Evolutionary conservation across 352 stramenopile species (phyloP).

Genomic region (Thraustochytrium sp.): DNA sequence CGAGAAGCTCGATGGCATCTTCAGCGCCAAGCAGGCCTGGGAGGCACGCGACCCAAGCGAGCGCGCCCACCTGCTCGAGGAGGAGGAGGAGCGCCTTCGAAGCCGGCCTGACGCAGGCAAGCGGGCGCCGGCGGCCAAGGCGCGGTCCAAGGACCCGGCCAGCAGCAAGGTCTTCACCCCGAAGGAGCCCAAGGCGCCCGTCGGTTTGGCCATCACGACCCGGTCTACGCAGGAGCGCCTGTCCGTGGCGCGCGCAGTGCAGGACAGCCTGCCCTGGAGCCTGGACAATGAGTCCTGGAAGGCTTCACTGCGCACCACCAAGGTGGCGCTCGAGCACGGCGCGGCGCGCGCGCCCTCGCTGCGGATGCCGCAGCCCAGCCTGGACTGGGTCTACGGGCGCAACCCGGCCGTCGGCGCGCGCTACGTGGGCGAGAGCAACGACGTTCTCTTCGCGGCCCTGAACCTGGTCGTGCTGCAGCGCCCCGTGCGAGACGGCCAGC

Average conservation of each 20-base stretch:
- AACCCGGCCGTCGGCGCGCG: neutral
- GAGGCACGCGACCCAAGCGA: neutral
- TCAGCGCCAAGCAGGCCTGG: neutral
- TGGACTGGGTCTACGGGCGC: constrained; percentile 28
- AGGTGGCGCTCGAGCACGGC: neutral
- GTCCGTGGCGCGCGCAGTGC: too few relatives aligned
- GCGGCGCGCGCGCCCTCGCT: neutral
- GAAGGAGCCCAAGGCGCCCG: neutral
- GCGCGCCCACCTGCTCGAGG: neutral
- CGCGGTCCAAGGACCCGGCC: neutral
- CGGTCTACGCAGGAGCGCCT: too few relatives aligned
- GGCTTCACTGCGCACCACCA: neutral
- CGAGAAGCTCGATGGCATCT: constrained; percentile 1
- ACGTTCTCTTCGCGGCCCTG: neutral
- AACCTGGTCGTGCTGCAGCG: neutral
- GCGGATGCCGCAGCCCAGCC: neutral
- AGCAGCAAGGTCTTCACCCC: neutral
- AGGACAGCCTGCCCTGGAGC: neutral
- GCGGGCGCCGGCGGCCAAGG: neutral
- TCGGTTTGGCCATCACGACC: too few relatives aligned
- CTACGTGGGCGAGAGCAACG: neutral
- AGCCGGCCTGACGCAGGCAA: neutral
- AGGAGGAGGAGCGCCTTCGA: neutral
- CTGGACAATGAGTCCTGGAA: neutral
- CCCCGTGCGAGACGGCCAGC: neutral